phyloP scores from a whole-genome alignment of 148 eudicot genomes.

The Rhododendron mucronatum region DNA sequence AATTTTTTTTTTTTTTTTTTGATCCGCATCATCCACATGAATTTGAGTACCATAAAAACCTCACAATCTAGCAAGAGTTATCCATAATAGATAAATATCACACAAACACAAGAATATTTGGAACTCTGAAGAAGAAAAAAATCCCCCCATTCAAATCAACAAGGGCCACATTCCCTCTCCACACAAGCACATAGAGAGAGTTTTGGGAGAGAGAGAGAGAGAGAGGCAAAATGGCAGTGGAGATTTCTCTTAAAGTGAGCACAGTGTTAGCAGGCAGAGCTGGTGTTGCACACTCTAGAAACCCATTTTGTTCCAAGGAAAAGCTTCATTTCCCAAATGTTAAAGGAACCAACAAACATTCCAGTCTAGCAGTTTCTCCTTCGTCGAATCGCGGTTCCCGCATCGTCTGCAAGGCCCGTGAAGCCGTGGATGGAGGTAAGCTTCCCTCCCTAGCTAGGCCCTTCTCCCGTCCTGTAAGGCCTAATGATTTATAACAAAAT shows the following conservation, averaged over 20 bases:
- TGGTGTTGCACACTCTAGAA: slow-evolving; percentile 5
- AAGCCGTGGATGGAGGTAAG: slow-evolving; percentile 49
- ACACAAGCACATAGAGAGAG: not conserved
- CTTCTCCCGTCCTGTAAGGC: not conserved
- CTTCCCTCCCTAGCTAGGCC: not conserved
- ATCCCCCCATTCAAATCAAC: not conserved
- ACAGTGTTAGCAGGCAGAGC: slow-evolving; percentile 19
- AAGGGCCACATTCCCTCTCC: not conserved
- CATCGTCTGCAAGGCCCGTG: slow-evolving; percentile 48
- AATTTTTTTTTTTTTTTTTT: too few species aligned
- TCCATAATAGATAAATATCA: slow-evolving; percentile 2
- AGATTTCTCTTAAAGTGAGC: slow-evolving; percentile 25
- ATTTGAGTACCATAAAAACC: not conserved
- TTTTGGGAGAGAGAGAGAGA: not conserved
- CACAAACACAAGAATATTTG: not conserved
- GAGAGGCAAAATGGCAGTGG: slow-evolving; percentile 10
- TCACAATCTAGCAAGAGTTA: not conserved
- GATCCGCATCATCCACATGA: not conserved
- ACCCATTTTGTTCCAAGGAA: slow-evolving; percentile 12
- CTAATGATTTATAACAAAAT: not conserved
- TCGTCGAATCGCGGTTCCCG: slow-evolving; percentile 22
- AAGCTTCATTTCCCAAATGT: not conserved
- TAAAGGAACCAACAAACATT: not conserved
- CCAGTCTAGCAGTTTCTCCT: slow-evolving; percentile 1
- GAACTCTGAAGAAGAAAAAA: not conserved